A percentile compares a stretch with the other conserved stretches of the same genome.
These are phyloP conservation scores for Clonostachys rhizophaga DNA, from an alignment of 2,329 filamentous ascomycete species.

Conservation along the genomic window DNA sequence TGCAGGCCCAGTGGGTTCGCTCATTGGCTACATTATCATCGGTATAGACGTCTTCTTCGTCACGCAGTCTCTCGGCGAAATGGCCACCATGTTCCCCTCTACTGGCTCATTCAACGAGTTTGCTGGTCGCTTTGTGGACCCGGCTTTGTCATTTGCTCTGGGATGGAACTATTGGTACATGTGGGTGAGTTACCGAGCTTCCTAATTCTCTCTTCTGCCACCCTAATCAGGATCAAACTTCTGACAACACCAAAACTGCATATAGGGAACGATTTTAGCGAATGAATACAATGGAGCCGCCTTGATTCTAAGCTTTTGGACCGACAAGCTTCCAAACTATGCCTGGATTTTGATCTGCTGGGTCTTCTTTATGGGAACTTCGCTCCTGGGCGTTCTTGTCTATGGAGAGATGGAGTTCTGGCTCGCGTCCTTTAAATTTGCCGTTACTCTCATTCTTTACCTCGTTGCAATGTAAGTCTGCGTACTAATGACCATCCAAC, in stretches of 20 bases:
- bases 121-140: conserved; percentile 5
- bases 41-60: conserved; percentile 55
- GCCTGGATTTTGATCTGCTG: conserved; percentile 7
- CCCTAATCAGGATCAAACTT: not conserved
- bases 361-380: conserved; percentile 6
- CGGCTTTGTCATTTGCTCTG: conserved; percentile 5
- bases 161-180: conserved; percentile 8
- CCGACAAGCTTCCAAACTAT: conserved; percentile 6
- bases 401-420: conserved; percentile 8
- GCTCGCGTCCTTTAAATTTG: conserved; percentile 2
- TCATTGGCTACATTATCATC: conserved; percentile 70
- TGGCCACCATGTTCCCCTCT: conserved; percentile 5
- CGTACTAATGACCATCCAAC: not conserved
- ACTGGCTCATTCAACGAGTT: conserved; percentile 7
- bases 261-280: conserved; percentile 5
- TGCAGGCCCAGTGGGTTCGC: conserved; percentile 65
- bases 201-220: no score
- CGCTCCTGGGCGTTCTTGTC: conserved; percentile 6
- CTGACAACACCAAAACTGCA: not conserved
- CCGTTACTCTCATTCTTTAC: not conserved
- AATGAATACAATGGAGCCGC: not conserved
- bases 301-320: not conserved
- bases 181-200: conserved; percentile 2
- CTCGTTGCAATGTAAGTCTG: not conserved
- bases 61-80: conserved; percentile 3